phyloP scores from a whole-genome alignment of 306 rosid species.

The Coriaria nepalensis region DNA sequence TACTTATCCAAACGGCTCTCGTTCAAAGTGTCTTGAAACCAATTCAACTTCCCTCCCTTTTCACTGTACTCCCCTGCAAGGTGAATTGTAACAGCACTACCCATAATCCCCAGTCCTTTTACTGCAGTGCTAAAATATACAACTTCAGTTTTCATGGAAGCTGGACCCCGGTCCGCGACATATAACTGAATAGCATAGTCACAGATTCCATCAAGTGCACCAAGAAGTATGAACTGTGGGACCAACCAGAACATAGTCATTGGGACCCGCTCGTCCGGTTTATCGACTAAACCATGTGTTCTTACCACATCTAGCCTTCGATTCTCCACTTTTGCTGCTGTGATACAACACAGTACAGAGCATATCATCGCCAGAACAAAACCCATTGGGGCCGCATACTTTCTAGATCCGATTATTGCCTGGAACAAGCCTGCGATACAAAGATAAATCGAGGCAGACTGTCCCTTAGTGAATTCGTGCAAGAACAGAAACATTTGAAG shows the following conservation, averaged over 20 bases:
- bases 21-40: constrained; percentile 21
- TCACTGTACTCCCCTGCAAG: constrained; percentile 4
- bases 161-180: neutral
- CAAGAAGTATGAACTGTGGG: constrained; percentile 23
- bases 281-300: constrained; percentile 4
- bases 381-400: constrained; percentile 6
- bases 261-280: neutral
- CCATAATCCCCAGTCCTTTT: constrained; percentile 16
- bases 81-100: constrained; percentile 13
- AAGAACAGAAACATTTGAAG: constrained; percentile 6
- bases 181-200: constrained; percentile 4
- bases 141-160: neutral
- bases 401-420: neutral
- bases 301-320: constrained; percentile 10
- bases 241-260: constrained; percentile 23
- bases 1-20: constrained; percentile 25
- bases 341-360: constrained; percentile 17
- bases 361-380: constrained; percentile 12
- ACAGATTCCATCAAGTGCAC: constrained; percentile 4
- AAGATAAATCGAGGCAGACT: neutral
- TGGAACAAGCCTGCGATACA: neutral
- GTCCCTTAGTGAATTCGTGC: neutral
- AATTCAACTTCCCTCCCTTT: constrained; percentile 9
- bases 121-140: constrained; percentile 2
- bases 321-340: constrained; percentile 20